These are phyloP conservation scores for Rhexocercosporidium sp. DNA, from an alignment of 2,329 filamentous ascomycete genomes.

Conservation along the genomic window DNA sequence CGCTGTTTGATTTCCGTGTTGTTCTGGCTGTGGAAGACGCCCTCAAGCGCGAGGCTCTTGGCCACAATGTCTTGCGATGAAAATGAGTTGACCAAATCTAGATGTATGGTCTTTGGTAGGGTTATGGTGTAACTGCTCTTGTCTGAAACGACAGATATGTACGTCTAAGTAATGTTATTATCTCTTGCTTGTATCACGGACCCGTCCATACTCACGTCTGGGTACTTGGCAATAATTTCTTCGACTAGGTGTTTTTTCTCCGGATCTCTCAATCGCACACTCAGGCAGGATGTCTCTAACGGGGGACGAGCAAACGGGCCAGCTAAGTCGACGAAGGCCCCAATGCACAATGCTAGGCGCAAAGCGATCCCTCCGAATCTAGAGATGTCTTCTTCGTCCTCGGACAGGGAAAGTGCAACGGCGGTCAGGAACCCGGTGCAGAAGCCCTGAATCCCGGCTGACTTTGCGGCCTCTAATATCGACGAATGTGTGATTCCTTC, in stretches of 20 bases:
- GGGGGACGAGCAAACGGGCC: neutral
- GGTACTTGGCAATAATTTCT: neutral
- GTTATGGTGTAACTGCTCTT: neutral
- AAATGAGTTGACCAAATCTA: neutral
- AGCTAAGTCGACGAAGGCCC: neutral
- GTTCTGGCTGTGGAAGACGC: neutral
- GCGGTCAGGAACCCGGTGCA: constrained; percentile 8
- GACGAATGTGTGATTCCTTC: neutral
- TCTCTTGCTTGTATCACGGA: neutral
- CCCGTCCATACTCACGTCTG: neutral
- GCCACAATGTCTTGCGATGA: neutral
- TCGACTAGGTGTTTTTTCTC: neutral
- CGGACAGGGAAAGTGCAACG: neutral
- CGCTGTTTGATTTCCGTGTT: neutral
- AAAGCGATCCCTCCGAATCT: neutral
- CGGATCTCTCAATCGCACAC: neutral
- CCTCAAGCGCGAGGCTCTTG: neutral
- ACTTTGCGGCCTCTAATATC: neutral
- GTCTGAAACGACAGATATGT: neutral
- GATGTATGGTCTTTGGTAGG: neutral
- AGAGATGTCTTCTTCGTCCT: neutral
- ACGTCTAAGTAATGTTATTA: neutral
- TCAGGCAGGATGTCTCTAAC: neutral
- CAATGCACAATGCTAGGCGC: neutral
- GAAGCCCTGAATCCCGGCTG: neutral